phyloP scores from a whole-genome alignment of 352 stramenopile genomes.

The Blastocystis sp. region DNA sequence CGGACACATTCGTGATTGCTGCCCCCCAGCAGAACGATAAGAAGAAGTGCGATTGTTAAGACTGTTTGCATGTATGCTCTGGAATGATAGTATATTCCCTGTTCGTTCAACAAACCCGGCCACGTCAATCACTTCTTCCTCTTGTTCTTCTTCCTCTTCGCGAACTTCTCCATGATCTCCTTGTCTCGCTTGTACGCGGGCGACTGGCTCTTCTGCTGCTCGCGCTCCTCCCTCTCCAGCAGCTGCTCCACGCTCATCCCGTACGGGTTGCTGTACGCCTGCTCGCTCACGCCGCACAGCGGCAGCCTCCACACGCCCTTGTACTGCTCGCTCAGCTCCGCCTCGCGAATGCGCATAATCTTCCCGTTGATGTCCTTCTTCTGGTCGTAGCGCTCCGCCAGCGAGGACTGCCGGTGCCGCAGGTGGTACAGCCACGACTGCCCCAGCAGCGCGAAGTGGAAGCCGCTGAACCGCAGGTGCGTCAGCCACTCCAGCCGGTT shows the following conservation, averaged over 20 bases:
- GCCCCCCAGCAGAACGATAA: conserved; percentile 55
- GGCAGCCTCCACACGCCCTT: conserved; percentile 23
- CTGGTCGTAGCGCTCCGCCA: background rate
- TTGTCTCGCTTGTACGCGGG: background rate
- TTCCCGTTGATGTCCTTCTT: conserved; percentile 11
- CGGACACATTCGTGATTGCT: conserved; percentile 59
- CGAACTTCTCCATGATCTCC: conserved; percentile 27
- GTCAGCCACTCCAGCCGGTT: conserved; percentile 62
- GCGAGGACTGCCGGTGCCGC: background rate
- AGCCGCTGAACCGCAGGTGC: conserved; percentile 45
- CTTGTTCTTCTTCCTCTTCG: background rate
- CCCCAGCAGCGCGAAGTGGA: conserved; percentile 52
- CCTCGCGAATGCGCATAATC: conserved; percentile 28
- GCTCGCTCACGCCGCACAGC: background rate
- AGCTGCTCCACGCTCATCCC: conserved; percentile 7
- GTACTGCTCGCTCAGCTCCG: conserved; percentile 11
- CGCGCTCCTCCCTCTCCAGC: background rate
- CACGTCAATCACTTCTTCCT: background rate
- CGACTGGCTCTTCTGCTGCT: background rate
- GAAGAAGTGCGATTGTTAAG: conserved; percentile 70
- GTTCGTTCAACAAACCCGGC: background rate
- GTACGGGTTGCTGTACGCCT: background rate
- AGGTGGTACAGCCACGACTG: conserved; percentile 60
- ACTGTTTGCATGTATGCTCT: conserved; percentile 35
- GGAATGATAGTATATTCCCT: conserved; percentile 34